Evolutionary conservation across 1,139 yeast species (phyloP), one percentile per base, ranked within the genome.

Genomic region (Trichomonascaceae sp.): DNA sequence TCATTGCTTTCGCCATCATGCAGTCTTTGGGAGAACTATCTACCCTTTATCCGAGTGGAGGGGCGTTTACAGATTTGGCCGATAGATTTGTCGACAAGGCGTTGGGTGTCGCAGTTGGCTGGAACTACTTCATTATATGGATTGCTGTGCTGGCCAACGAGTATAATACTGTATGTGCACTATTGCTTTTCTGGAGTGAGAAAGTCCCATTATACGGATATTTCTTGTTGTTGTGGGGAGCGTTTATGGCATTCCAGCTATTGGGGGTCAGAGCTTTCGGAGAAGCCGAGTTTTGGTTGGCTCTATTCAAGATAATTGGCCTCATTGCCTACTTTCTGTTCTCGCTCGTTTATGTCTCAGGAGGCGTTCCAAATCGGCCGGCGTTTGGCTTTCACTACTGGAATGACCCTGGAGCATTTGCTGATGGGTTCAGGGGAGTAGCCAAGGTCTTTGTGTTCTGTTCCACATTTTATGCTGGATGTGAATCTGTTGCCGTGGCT

Each of bases 341-440:
- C 41, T 61, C 76, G 20, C 64, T 75, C 32, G 60, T 74, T 11
- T 73, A 74, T 47, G 68, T 74, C 14, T 63, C 77, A 16, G 93
- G 92, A 27, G 93, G 92, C 13, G 40, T 56, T 30, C 49, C 46
- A 25, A 31, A 31, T 9, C 40, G 35, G 4, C 42, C 43, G 4
- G 60, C 59, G 0, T 39, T 56, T 26, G 62, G 62, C 4, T 57
- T 57, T 46, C 57, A 52, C n/a, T 84, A 85, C 62, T 87, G 96
- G 96, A 74, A 87, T 57, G 62, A 85, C 51, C 95, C 95, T 3
- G 95, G 95, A 35, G 76, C 95, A 2, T 82, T 58, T 36, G 52
- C 62, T 70, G 48, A 62, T 37, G 82, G 82, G 0, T 74, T 76
- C 50, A 65, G 69, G 41, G 81, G 85, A 33, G 74, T 78, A 30